Conservation (phyloP, 768 basidiomycete species). For the Crucibulum laeve region DNA sequence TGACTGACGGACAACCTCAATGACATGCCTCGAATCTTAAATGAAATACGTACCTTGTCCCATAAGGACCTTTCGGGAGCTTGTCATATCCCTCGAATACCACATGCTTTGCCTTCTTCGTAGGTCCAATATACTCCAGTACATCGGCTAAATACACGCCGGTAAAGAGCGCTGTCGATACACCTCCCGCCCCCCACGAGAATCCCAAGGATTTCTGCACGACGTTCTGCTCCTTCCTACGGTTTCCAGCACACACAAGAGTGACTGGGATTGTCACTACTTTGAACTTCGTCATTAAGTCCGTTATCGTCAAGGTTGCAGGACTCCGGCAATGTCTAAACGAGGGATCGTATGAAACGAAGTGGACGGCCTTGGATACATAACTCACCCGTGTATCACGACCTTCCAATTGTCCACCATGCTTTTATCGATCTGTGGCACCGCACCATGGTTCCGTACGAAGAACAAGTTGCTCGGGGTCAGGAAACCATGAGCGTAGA, state of each 20-base stretch:
- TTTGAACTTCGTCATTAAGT: slow-evolving; percentile 41
- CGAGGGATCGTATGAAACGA: too few species aligned
- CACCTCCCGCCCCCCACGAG: slow-evolving; percentile 47
- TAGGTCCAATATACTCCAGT: slow-evolving; percentile 39
- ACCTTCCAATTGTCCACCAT: slow-evolving; percentile 39
- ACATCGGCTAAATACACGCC: slow-evolving; percentile 56
- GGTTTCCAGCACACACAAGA: slow-evolving; percentile 60
- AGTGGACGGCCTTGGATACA: too few species aligned
- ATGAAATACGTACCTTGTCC: slow-evolving; percentile 29
- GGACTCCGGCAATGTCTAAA: slow-evolving; percentile 27
- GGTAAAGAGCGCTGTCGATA: slow-evolving; percentile 54
- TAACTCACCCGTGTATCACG: slow-evolving; percentile 33
- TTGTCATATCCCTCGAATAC: slow-evolving; percentile 56
- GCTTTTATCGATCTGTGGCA: slow-evolving; percentile 39
- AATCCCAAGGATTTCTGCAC: slow-evolving; percentile 54
- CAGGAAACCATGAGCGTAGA: slow-evolving; percentile 48
- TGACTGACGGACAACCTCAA: slow-evolving; percentile 20
- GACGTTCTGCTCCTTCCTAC: slow-evolving; percentile 64
- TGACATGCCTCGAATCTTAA: not conserved
- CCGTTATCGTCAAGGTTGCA: slow-evolving; percentile 34
- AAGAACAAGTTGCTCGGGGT: slow-evolving; percentile 51
- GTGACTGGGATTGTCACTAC: slow-evolving; percentile 58
- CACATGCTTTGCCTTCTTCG: slow-evolving; percentile 39
- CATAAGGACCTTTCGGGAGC: slow-evolving; percentile 58
- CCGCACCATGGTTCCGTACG: slow-evolving; percentile 63